Evolutionary conservation across 352 stramenopile genomes (phyloP).

Genomic region (Pythium aristosporum): DNA sequence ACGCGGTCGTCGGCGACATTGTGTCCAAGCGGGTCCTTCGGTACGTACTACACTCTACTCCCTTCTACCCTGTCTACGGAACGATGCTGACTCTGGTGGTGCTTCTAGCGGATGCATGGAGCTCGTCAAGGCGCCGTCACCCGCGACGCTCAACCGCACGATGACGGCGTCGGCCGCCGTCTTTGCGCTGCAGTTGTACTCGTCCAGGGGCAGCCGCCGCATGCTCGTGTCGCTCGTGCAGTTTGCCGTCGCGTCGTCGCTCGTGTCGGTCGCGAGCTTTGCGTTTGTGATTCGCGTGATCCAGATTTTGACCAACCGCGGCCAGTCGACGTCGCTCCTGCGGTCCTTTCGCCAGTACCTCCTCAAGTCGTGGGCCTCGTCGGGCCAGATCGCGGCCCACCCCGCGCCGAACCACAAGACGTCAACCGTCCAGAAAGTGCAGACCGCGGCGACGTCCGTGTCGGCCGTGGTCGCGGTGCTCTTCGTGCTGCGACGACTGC

Average conservation of each 20-base stretch:
- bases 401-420: neutral
- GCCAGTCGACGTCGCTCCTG: conserved; percentile 20
- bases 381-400: conserved; percentile 25
- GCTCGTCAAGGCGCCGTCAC: conserved; percentile 57
- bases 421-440: conserved; percentile 31
- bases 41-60: conserved; percentile 18
- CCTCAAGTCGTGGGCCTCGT: conserved; percentile 18
- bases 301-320: conserved; percentile 24
- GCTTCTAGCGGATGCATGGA: conserved; percentile 45
- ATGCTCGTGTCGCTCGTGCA: conserved; percentile 59
- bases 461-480: conserved; percentile 37
- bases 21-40: conserved; percentile 55
- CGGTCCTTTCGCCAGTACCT: conserved; percentile 30
- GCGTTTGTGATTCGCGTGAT: conserved; percentile 30
- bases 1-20: conserved; percentile 67
- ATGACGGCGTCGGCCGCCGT: conserved; percentile 68
- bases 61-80: neutral
- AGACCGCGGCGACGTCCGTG: conserved; percentile 37
- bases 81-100: neutral
- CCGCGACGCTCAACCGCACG: conserved; percentile 60
- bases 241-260: conserved; percentile 51
- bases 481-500: conserved; percentile 28
- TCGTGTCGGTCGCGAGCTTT: conserved; percentile 67
- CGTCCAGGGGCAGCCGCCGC: conserved; percentile 57
- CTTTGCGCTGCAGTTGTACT: conserved; percentile 71